Evolutionary conservation across 352 stramenopile genomes (phyloP), one percentile per base, ranked within the genome.

Genomic region (Phytophthora podocarpi): DNA sequence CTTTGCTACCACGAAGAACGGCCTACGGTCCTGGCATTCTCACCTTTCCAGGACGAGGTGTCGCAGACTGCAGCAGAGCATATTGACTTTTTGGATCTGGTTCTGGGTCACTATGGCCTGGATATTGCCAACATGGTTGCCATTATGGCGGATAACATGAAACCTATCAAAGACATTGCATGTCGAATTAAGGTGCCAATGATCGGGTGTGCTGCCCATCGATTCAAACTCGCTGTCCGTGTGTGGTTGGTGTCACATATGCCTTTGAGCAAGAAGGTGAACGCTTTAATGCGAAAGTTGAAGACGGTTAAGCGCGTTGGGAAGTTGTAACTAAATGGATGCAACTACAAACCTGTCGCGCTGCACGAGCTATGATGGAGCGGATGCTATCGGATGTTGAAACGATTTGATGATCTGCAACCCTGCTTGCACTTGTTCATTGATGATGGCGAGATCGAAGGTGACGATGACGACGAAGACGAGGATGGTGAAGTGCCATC

Each of bases 71-170:
- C 51, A 5, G 39, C 39, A 3, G 51, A 59, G 18, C 27, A 46
- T n/a, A 51, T 59, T 21, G 39, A 49, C 15, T 51, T 50, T 27
- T 18, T 59, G n/a, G 34, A 47, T 11, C 11, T 57, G 26, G 35
- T 47, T 0, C 32, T 61, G 12, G 11, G 13, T 40, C 36, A 57
- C 4, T 64, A 64, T 16, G 55, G 36, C 7, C 24, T 64, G 3
- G 9, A 46, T n/a, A 2, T 57, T 16, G 9, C 13, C 5, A 18
- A 52, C 23, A 37, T 64, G 36, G 16, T 57, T 2, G 55, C 55
- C 26, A 57, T 64, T 20, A 21, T 64, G 0, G 24, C 35, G 5
- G 43, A 55, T 21, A 63, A 63, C 23, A 49, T 63, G 54, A 26
- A 49, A 10, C 51, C 51, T n/a, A 51, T 52, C n/a, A 42, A 39